A percentile compares a stretch with the other conserved stretches of the same genome.
Evolutionary conservation across 208 protist species (phyloP).

Genomic region (Wallacemonas sp.): DNA sequence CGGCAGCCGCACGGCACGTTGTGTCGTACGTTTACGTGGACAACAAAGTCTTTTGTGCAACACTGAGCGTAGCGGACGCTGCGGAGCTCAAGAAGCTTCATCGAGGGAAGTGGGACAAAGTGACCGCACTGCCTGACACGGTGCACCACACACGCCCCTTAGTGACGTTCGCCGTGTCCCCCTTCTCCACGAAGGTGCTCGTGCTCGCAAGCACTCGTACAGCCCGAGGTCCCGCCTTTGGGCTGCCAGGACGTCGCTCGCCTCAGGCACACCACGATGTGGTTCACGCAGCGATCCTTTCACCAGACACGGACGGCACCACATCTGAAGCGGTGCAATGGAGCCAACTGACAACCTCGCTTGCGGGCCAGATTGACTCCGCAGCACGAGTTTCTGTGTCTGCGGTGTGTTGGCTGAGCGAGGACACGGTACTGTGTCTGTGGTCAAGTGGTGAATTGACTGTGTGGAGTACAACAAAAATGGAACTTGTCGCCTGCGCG

Average conservation of each 20-base stretch:
- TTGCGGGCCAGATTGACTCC: neutral
- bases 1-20: neutral
- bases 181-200: neutral
- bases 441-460: constrained; percentile 54
- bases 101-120: neutral
- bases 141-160: neutral
- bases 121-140: neutral
- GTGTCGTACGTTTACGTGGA: constrained; percentile 2
- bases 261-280: neutral
- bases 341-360: neutral
- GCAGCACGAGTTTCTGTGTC: neutral
- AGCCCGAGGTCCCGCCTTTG: neutral
- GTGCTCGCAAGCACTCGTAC: neutral
- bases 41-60: neutral
- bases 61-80: neutral
- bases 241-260: too few relatives aligned
- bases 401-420: constrained; percentile 40
- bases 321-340: neutral
- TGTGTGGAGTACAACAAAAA: neutral
- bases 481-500: neutral
- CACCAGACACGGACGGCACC: neutral
- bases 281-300: neutral
- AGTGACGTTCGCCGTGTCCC: neutral
- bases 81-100: constrained; percentile 5
- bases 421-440: constrained; percentile 32